Conservation (phyloP, 2,329 filamentous ascomycete genomes). For the Akanthomyces lecanii region DNA sequence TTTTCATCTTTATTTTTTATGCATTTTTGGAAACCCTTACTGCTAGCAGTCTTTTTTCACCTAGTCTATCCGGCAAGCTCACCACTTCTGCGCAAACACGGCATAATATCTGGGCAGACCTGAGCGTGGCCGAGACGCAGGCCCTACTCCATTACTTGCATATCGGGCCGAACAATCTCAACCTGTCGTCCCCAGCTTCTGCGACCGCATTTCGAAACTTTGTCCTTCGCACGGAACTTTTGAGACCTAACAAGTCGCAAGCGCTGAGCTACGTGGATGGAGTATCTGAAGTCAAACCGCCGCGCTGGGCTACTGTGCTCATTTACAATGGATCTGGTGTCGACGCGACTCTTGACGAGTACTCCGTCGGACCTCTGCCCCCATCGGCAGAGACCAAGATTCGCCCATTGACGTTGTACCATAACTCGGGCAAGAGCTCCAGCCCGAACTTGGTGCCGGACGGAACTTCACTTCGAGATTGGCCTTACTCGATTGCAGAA, state of each 20-base stretch:
- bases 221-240: background rate
- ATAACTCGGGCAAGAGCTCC: conserved; percentile 8
- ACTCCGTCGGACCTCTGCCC: conserved; percentile 1
- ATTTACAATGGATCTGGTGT: background rate
- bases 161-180: background rate
- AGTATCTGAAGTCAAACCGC: background rate
- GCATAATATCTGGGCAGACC: background rate
- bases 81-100: background rate
- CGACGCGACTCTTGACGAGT: conserved; percentile 4
- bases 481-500: background rate
- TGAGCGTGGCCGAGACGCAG: background rate
- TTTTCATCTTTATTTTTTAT: too few relatives aligned
- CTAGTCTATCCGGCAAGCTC: too few relatives aligned
- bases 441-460: conserved; percentile 7
- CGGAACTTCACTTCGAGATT: background rate
- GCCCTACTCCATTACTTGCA: background rate
- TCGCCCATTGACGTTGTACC: conserved; percentile 4
- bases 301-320: conserved; percentile 1
- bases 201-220: background rate
- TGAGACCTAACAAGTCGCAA: conserved; percentile 4
- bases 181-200: background rate
- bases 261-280: background rate
- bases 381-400: background rate
- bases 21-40: too few relatives aligned
- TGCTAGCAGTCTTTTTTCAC: too few relatives aligned